These are phyloP conservation scores for Dioscorea zingiberensis DNA, from an alignment of 106 monocot species.

Conservation along the genomic window DNA sequence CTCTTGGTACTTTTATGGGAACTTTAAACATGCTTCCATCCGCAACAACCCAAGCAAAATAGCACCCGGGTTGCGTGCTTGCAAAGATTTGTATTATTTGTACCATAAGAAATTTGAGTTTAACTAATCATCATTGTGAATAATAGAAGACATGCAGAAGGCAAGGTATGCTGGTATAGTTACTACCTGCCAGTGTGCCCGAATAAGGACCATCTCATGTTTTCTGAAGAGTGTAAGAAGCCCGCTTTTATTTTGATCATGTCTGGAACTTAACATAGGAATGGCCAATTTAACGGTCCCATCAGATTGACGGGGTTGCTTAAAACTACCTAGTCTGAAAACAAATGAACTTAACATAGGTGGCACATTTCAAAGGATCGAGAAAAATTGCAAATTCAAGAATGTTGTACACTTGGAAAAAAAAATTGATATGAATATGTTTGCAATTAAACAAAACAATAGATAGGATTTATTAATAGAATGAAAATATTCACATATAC, in stretches of 20 bases:
- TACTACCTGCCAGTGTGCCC: conserved; percentile 83
- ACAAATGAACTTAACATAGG: background rate
- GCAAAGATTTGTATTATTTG: conserved; percentile 90
- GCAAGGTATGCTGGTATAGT: background rate
- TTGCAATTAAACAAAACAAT: no score
- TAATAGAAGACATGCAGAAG: background rate
- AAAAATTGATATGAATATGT: no score
- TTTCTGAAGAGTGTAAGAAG: conserved; percentile 66
- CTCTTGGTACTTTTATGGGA: conserved; percentile 59
- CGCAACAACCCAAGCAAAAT: conserved; percentile 85
- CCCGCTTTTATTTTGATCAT: conserved; percentile 22
- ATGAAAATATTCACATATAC: no score
- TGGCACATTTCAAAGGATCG: background rate
- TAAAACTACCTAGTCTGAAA: conserved; percentile 41
- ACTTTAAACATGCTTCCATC: conserved; percentile 84
- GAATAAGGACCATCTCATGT: conserved; percentile 57
- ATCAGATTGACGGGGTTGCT: conserved; percentile 18
- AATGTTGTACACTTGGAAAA: no score
- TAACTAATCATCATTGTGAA: background rate
- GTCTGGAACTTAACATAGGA: conserved; percentile 14
- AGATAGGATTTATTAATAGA: no score
- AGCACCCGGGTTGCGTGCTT: conserved; percentile 53
- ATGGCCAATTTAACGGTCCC: conserved; percentile 13
- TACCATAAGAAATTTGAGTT: background rate
- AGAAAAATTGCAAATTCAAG: no score